A percentile compares a stretch with the other conserved stretches of the same genome.
These are phyloP conservation scores for Suhomyces taliae DNA, from an alignment of 1,139 yeast species.

Conservation along the genomic window DNA sequence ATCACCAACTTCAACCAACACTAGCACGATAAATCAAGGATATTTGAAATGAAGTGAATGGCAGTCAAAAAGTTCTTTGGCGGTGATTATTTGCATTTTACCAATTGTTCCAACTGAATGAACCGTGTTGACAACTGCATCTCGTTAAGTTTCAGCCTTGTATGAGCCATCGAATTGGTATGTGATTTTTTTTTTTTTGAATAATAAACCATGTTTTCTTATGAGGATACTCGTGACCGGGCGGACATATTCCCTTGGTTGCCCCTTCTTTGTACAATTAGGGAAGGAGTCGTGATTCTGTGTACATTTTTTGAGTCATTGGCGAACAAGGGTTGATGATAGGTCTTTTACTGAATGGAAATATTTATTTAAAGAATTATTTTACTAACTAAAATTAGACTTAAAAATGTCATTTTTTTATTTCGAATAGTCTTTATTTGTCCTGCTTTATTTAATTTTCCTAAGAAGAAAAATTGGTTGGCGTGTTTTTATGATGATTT, in stretches of 20 bases:
- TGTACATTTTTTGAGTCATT: slow-evolving; percentile 65
- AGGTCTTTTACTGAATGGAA: slow-evolving; percentile 50
- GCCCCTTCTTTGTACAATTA: slow-evolving; percentile 51
- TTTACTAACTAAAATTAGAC: slow-evolving; percentile 9
- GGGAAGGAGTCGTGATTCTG: slow-evolving; percentile 62
- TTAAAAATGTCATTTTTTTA: slow-evolving; percentile 6
- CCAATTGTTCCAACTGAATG: slow-evolving; percentile 86
- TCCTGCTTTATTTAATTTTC: neutral
- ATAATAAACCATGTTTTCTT: neutral
- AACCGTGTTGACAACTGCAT: slow-evolving; percentile 71
- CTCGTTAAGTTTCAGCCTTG: slow-evolving; percentile 88
- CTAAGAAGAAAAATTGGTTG: neutral
- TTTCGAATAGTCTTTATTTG: slow-evolving; percentile 17
- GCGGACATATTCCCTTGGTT: slow-evolving; percentile 66
- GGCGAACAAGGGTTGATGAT: slow-evolving; percentile 62
- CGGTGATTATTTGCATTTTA: slow-evolving; percentile 70
- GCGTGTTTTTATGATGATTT: slow-evolving; percentile 47
- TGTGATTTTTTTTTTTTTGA: neutral
- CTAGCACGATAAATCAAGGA: slow-evolving; percentile 7
- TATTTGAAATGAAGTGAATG: slow-evolving; percentile 11
- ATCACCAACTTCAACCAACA: neutral
- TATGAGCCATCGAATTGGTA: slow-evolving; percentile 51
- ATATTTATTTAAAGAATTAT: neutral
- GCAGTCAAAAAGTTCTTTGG: slow-evolving; percentile 17
- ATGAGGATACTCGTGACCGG: slow-evolving; percentile 73